These are phyloP conservation scores for Lunularia cruciata DNA, from an alignment of 225 moss, liverwort and hornwort species.

Conservation along the genomic window DNA sequence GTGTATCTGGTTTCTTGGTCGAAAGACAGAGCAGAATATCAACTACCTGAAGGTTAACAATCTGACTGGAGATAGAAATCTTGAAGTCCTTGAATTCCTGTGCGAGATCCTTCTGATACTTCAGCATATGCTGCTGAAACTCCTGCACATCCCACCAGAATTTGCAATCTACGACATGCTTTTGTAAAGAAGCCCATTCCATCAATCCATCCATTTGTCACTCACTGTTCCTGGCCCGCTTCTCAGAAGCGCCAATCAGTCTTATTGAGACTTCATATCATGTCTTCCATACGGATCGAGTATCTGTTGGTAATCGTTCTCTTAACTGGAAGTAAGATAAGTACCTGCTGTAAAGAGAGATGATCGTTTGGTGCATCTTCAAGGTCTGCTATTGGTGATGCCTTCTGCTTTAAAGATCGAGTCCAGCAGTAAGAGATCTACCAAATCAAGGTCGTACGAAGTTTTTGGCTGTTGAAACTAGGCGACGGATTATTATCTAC, in stretches of 20 bases:
- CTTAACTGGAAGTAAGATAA: too few relatives aligned
- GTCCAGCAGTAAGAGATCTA: too few relatives aligned
- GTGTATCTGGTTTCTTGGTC: background rate
- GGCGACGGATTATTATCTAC: too few relatives aligned
- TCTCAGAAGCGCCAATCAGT: too few relatives aligned
- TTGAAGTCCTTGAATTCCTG: conserved; percentile 44
- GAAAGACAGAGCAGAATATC: background rate
- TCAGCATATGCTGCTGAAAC: conserved; percentile 37
- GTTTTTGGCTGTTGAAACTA: too few relatives aligned
- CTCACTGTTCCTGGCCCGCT: too few relatives aligned
- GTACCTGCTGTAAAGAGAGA: conserved; percentile 29
- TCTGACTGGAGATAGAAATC: conserved; percentile 41
- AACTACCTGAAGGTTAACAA: conserved; percentile 47
- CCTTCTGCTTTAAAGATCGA: conserved; percentile 23
- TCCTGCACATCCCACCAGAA: conserved; percentile 24
- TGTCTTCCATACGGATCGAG: too few relatives aligned
- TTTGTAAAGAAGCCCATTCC: too few relatives aligned
- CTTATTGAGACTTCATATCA: too few relatives aligned
- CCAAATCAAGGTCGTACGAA: too few relatives aligned
- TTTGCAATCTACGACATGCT: background rate
- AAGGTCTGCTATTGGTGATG: conserved; percentile 31
- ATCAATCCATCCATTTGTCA: too few relatives aligned
- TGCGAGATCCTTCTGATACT: conserved; percentile 34
- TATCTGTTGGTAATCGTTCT: background rate
- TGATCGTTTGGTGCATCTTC: conserved; percentile 31